Base-by-base conservation (phyloP, 2,329 filamentous ascomycete species). In the Sporothrix sp. region DNA sequence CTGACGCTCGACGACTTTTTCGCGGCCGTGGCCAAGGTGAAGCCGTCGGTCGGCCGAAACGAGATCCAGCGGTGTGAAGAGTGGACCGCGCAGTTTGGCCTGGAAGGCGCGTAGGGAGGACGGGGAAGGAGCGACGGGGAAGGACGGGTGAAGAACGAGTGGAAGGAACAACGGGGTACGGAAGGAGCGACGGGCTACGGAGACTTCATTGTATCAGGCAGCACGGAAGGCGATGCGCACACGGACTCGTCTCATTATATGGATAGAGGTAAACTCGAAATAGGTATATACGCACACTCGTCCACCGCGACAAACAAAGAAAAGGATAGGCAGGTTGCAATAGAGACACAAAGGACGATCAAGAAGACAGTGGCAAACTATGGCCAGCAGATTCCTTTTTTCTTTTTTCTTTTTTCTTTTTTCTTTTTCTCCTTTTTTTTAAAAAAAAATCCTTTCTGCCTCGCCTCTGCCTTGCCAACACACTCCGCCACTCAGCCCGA, bases 241-340 rank as follows among this genome's bases (percentile, higher is more conserved):
- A 25, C 21, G 45, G 10, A 25, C 43, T 36, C 43, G 16, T 48
- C 35, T 48, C 25, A 39, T 39, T 48, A 36, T 50, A 38, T 40
- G 37, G 30, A 36, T 43, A 36, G 48, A 43, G 21, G 30, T 16
- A 45, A 51, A 44, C 39, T 50, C 44, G 35, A 50, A 51, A 51
- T 51, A 51, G 49, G 49, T 51, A 51, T 51, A 51, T 46, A 51
- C 49, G 35, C 42, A 39, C 16, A 35, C 42, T 39, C 33, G 18
- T 46, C 27, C 42, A 28, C 23, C 25, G 25, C 30, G 20, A n/a
- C 39, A 25, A 33, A 30, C 11, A 20, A 51, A 14, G 39, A 36
- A 44, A 14, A 36, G 16, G 27, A 16, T 45, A 35, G 20, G 20
- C 16, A 28, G 14, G 23, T 7, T 11, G 16, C 6, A n/a, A 4